A percentile compares a stretch with the other conserved stretches of the same genome.
Conservation (phyloP, 441 rosid species). For the Eutrema salsugineum region DNA sequence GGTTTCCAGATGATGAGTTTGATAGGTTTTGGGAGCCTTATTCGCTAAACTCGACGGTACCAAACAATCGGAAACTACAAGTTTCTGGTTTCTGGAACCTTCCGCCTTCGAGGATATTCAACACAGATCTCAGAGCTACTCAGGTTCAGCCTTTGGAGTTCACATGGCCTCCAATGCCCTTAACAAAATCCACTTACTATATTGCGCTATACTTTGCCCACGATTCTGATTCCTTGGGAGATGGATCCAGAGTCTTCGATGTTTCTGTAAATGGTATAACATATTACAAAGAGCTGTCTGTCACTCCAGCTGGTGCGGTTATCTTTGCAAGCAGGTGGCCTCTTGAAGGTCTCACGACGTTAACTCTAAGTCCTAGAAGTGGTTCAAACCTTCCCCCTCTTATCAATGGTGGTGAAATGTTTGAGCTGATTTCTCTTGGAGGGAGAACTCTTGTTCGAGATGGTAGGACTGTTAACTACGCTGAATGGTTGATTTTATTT, state of each 20-base stretch:
- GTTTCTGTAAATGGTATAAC: slow-evolving; percentile 54
- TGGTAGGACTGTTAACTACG: slow-evolving; percentile 41
- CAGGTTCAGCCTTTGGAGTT: slow-evolving; percentile 45
- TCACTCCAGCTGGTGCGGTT: slow-evolving; percentile 53
- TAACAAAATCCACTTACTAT: slow-evolving; percentile 41
- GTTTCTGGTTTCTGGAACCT: slow-evolving; percentile 89
- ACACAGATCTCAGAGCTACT: slow-evolving; percentile 45
- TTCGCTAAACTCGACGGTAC: slow-evolving; percentile 24
- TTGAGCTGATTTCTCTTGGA: slow-evolving; percentile 46
- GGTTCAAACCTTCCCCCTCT: slow-evolving; percentile 57
- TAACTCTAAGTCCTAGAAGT: slow-evolving; percentile 50
- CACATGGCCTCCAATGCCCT: slow-evolving; percentile 62
- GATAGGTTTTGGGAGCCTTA: slow-evolving; percentile 83
- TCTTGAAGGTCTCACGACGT: slow-evolving; percentile 54
- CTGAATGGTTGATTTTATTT: not conserved
- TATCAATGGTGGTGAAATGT: slow-evolving; percentile 81
- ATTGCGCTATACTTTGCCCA: slow-evolving; percentile 88
- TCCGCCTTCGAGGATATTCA: slow-evolving; percentile 71
- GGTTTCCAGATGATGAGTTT: slow-evolving; percentile 80
- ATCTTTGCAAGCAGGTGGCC: slow-evolving; percentile 69
- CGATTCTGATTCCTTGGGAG: slow-evolving; percentile 37
- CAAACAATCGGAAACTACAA: slow-evolving; percentile 46
- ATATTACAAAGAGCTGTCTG: slow-evolving; percentile 55
- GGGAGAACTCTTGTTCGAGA: slow-evolving; percentile 79
- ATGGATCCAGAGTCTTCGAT: slow-evolving; percentile 45